These are phyloP conservation scores for Curvularia lunata DNA, from an alignment of 2,329 filamentous ascomycete genomes.

Conservation along the genomic window DNA sequence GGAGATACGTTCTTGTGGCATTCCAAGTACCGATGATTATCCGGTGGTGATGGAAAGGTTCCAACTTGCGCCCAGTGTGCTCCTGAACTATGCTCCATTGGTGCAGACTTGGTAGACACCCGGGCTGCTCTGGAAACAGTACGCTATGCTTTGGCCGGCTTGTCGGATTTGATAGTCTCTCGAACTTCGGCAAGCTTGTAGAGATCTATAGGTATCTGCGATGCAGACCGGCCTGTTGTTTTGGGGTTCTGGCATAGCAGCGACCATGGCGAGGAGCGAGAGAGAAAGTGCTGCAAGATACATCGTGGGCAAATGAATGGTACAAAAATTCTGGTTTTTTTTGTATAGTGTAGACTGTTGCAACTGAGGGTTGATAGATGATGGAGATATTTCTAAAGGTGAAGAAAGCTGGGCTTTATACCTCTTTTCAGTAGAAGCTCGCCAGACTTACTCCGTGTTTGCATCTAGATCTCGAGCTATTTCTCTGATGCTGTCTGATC, in stretches of 20 bases:
- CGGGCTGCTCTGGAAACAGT: neutral
- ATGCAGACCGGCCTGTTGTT: neutral
- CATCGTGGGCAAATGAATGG: neutral
- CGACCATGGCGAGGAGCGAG: neutral
- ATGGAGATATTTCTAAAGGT: neutral
- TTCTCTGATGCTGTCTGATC: too few relatives aligned
- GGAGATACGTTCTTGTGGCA: too few relatives aligned
- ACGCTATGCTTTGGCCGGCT: neutral
- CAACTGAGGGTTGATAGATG: neutral
- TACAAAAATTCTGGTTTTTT: neutral
- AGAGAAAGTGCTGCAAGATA: neutral
- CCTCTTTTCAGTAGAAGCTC: neutral
- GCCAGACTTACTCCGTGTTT: neutral
- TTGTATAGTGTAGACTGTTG: neutral
- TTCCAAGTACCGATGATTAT: too few relatives aligned
- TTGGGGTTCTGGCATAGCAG: neutral
- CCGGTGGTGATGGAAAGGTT: too few relatives aligned
- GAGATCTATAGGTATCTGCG: neutral
- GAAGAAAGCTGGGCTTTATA: neutral
- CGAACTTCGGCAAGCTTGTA: neutral
- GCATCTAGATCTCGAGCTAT: too few relatives aligned
- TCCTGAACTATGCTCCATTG: too few relatives aligned
- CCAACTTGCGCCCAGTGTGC: too few relatives aligned
- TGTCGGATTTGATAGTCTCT: neutral
- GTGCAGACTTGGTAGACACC: conserved; percentile 1